Percentiles rank a stretch among this genome's conserved stretches.
Conservation (phyloP, 2,329 filamentous ascomycete species). For the Nectriaceae sp. region DNA sequence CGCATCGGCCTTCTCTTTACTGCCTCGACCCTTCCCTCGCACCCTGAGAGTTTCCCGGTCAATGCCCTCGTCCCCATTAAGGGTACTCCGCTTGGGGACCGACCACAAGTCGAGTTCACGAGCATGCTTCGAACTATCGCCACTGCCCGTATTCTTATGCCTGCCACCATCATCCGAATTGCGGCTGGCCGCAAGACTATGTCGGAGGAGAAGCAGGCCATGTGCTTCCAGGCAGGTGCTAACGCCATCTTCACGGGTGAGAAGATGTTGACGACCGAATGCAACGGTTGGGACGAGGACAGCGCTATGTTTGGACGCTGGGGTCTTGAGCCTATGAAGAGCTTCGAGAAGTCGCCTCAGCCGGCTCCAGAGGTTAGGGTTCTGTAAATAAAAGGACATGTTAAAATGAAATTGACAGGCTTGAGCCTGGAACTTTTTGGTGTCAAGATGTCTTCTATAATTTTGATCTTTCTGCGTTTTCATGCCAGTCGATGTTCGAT, state of each 20-base stretch:
- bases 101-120: conserved; percentile 72
- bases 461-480: neutral
- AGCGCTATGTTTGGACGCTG: conserved; percentile 79
- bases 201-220: conserved; percentile 83
- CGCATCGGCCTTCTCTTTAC: conserved; percentile 84
- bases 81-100: conserved; percentile 81
- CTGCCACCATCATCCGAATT: conserved; percentile 81
- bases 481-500: neutral
- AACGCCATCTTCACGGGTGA: conserved; percentile 96
- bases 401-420: neutral
- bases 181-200: conserved; percentile 84
- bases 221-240: conserved; percentile 88
- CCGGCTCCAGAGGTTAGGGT: conserved; percentile 27
- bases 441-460: neutral
- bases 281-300: conserved; percentile 89
- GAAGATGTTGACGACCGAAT: conserved; percentile 93
- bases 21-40: conserved; percentile 74
- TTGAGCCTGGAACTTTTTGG: neutral
- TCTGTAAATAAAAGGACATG: conserved; percentile 13
- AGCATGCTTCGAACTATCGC: conserved; percentile 81
- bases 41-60: conserved; percentile 89
- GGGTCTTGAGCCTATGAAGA: conserved; percentile 78
- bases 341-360: conserved; percentile 40
- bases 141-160: conserved; percentile 81
- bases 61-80: conserved; percentile 91